These are phyloP conservation scores for Tetratostichococcus sp. DNA, from an alignment of 139 green algal species.

Conservation along the genomic window DNA sequence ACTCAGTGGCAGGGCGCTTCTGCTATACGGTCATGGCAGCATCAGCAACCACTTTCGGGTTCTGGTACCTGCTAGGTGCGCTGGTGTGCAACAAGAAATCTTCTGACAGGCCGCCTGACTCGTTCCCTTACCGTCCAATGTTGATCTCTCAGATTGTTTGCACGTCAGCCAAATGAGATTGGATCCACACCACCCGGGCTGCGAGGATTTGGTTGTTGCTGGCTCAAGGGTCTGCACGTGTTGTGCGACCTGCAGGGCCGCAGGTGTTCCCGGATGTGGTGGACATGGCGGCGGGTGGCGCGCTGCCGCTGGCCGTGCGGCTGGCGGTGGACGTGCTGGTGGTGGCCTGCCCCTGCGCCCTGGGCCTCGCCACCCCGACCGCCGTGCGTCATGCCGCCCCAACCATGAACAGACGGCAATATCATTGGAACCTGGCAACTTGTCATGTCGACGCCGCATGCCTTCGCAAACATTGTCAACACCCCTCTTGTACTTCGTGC, in stretches of 20 bases:
- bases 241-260: neutral
- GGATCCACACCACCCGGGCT: too few species aligned
- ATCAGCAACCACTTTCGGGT: constrained; percentile 74
- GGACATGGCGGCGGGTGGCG: constrained; percentile 23
- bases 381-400: constrained; percentile 35
- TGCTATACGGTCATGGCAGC: constrained; percentile 88
- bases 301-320: constrained; percentile 66
- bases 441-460: too few species aligned
- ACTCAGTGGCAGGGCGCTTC: constrained; percentile 85
- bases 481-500: too few species aligned
- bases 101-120: too few species aligned
- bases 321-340: constrained; percentile 92
- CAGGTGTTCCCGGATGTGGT: constrained; percentile 50
- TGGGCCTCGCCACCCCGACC: constrained; percentile 95
- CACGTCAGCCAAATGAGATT: too few species aligned
- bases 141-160: too few species aligned
- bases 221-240: neutral
- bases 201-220: too few species aligned
- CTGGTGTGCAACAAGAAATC: neutral
- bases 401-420: too few species aligned
- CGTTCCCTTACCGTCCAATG: too few species aligned
- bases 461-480: too few species aligned
- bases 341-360: constrained; percentile 93
- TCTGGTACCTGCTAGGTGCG: constrained; percentile 59
- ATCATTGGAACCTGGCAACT: too few species aligned